Base-by-base conservation (phyloP, 495 filamentous ascomycete genomes). In the Podospora pseudopauciseta region DNA sequence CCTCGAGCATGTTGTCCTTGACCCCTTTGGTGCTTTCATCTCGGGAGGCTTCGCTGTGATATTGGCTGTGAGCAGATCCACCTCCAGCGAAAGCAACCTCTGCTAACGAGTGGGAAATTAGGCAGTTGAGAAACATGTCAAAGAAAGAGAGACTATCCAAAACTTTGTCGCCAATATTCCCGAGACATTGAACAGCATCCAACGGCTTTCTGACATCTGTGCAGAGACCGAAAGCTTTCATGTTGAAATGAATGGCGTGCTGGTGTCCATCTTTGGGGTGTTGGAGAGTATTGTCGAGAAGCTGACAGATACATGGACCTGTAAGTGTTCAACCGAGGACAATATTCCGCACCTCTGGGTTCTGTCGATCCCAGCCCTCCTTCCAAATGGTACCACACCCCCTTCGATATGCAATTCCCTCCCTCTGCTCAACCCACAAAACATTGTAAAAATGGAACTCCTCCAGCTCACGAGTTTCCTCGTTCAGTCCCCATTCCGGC, bases 1-100 rank as follows among this genome's bases (percentile, higher is more conserved):
- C 20, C 20, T 23, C 20, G 20, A 1, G 1, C 20, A 23, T 23
- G 20, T 23, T 23, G 20, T 23, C 20, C 20, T 23, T 34, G 71
- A 72, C 26, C 18, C 64, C 11, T 72, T 70, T 15, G 71, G 71
- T 20, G 70, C 71, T 11, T 57, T 72, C 11, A 70, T 72, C 16
- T 72, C 68, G 6, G 71, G 71, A 5, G 71, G 68, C 11, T 68
- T 72, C 34, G 60, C 68, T 19, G 9, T 72, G 58, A 70, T 70
- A 44, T 27, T 72, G 3, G 65, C 68, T 2, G 70, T 72, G n/a
- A 63, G 67, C 27, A 49, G 2, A 49, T 23, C 20, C 5, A 49
- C 13, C 39, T 11, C 32, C 32, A 6, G 32, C 32, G 11, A 39
- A 6, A 39, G 23, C 19, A 23, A 23, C 19, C 49, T 19, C 34